Evolutionary conservation across 140 eudicot species (phyloP).

Genomic region (Senecio squalidus): DNA sequence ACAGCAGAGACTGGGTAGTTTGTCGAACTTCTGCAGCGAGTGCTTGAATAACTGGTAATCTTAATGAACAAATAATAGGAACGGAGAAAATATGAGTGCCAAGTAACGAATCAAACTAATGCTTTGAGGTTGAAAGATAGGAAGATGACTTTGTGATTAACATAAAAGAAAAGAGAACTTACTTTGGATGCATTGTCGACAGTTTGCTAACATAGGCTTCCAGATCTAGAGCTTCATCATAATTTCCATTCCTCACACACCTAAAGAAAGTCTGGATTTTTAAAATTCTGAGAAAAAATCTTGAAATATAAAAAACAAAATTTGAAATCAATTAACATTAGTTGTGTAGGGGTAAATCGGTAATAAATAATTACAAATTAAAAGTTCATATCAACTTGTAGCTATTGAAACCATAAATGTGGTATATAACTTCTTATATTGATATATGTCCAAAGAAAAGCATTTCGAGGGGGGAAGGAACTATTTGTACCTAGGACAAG

Average conservation of each 20-base stretch:
- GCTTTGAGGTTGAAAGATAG: conserved; percentile 4
- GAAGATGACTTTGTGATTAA: not conserved
- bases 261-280: conserved; percentile 31
- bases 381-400: not conserved
- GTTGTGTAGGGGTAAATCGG: not conserved
- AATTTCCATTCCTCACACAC: conserved; percentile 96
- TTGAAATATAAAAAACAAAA: not conserved
- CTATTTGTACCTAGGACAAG: not conserved
- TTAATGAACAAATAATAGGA: conserved; percentile 19
- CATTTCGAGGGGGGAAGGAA: no score
- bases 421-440: no score
- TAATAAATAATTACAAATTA: no score
- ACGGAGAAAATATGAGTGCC: conserved; percentile 3
- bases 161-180: conserved; percentile 20
- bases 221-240: conserved; percentile 95
- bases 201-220: conserved; percentile 91
- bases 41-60: conserved; percentile 88
- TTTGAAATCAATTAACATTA: no score
- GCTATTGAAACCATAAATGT: no score
- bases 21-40: conserved; percentile 83
- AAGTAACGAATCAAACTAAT: conserved; percentile 7
- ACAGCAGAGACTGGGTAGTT: conserved; percentile 83
- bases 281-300: not conserved
- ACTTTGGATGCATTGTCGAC: conserved; percentile 97
- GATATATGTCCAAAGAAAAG: no score